Percentiles rank a stretch among this genome's conserved stretches.
Evolutionary conservation across 306 rosid species (phyloP).

Genomic region (Cucumis cinereus): DNA sequence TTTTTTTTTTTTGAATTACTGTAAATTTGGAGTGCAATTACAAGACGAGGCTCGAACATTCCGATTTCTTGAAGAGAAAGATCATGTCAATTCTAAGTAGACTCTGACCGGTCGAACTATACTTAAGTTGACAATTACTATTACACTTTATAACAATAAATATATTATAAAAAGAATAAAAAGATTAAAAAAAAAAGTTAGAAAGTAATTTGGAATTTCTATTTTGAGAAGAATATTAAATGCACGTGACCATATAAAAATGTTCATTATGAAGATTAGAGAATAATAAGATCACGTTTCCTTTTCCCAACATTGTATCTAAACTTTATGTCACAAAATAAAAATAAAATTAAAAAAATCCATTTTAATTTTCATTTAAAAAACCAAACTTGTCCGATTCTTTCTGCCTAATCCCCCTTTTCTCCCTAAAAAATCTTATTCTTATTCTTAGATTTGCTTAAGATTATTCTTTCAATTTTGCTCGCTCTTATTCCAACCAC

Average conservation of each 20-base stretch:
- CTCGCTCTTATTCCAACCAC: background rate
- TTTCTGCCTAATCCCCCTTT: background rate
- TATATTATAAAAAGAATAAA: background rate
- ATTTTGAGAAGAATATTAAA: background rate
- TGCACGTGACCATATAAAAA: constrained; percentile 8
- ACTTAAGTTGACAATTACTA: background rate
- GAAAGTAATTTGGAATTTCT: background rate
- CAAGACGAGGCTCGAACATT: too few relatives aligned
- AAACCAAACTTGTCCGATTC: background rate
- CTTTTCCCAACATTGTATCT: background rate
- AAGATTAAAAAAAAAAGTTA: background rate
- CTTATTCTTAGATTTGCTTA: background rate
- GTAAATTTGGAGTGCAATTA: too few relatives aligned
- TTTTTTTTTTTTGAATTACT: too few relatives aligned
- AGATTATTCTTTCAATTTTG: background rate
- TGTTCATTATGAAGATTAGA: constrained; percentile 1
- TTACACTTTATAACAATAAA: background rate
- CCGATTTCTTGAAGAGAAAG: too few relatives aligned
- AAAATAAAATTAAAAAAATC: background rate
- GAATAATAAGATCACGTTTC: constrained; percentile 7
- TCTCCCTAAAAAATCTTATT: background rate
- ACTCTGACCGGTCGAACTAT: too few relatives aligned
- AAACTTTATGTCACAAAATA: background rate
- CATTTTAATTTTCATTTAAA: background rate
- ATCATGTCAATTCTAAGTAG: too few relatives aligned